Base-by-base conservation (phyloP, 140 eudicot genomes). In the Oenanthe javanica region DNA sequence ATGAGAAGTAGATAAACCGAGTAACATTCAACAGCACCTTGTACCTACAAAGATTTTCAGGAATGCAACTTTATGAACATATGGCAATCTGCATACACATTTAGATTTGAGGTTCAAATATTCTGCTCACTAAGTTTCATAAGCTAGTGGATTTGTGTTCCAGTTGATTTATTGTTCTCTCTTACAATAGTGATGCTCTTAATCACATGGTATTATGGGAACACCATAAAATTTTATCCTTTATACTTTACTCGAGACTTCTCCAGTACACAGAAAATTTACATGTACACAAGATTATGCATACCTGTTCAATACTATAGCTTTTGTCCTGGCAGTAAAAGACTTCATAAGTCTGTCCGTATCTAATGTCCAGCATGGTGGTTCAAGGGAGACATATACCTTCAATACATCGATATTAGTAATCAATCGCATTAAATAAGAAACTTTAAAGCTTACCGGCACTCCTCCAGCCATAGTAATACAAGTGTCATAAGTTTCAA, bases 331-430 rank as follows among this genome's bases (percentile, higher is more conserved):
- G 83, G 77, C 2, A 63, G 91, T 89, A 84, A 93, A 88, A 77
- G 91, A 85, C 82, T 86, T 84, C 79, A 82, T 77, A 40, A 95
- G 90, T 84, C 91, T 93, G 55, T 86, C 89, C 4, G 73, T 57
- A 79, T 88, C 84, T 63, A 95, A 86, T 36, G 82, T 88, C 99
- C 99, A 95, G 38, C 75, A 77, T 46, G 97, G 99, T 11, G 98
- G 99, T 57, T 91, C 98, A 52, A 95, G 96, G 66, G 93, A 84
- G 70, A 91, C 97, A 78, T 89, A 95, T 9, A 95, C 97, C 99
- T 95, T 83, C 50, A 36, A 82, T 51, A 31, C 31, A n/a, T 54
- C 8, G 55, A 42, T 63, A 7, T 45, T 36, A 81, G 15, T 25
- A 61, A 50, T 80, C 51, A 70, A 78, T 80, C 55, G 61, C 18